Percentiles rank a stretch among this genome's conserved stretches.
Conservation (phyloP, 176 grass and related monocot species). For the Carex myosuroides region DNA sequence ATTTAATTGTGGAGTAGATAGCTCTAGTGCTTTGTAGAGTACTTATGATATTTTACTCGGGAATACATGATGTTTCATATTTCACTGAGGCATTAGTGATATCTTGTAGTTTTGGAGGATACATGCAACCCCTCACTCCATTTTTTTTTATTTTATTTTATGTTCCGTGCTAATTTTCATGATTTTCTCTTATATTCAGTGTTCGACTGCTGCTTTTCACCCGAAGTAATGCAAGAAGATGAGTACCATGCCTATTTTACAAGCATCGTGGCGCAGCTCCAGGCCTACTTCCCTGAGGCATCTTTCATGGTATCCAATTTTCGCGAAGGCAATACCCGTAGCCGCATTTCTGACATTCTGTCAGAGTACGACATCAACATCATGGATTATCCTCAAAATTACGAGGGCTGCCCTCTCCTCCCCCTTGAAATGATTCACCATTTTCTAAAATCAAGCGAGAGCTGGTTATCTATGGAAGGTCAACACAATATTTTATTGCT, state of each 20-base stretch:
- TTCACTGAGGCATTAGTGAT: background rate
- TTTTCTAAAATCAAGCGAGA: constrained; percentile 95
- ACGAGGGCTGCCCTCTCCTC: constrained; percentile 90
- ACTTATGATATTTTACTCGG: background rate
- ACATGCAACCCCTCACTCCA: background rate
- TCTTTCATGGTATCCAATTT: constrained; percentile 98
- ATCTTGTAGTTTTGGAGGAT: background rate
- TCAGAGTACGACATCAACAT: constrained; percentile 92
- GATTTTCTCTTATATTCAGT: constrained; percentile 44
- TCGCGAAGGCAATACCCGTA: constrained; percentile 69
- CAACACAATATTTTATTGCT: constrained; percentile 90
- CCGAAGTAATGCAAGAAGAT: constrained; percentile 54
- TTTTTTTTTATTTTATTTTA: background rate
- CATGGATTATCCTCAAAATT: constrained; percentile 92
- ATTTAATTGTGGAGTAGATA: background rate
- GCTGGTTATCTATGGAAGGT: constrained; percentile 89
- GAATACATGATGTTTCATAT: background rate
- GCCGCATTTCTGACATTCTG: constrained; percentile 77
- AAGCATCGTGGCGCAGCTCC: constrained; percentile 61
- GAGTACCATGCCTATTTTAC: constrained; percentile 78
- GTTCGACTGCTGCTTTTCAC: constrained; percentile 89
- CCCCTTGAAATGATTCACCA: constrained; percentile 94
- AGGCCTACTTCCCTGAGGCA: constrained; percentile 72
- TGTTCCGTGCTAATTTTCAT: background rate
- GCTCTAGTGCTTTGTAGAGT: background rate